Base-by-base conservation (phyloP, 2,329 filamentous ascomycete species). In the Colletotrichum kahawae region DNA sequence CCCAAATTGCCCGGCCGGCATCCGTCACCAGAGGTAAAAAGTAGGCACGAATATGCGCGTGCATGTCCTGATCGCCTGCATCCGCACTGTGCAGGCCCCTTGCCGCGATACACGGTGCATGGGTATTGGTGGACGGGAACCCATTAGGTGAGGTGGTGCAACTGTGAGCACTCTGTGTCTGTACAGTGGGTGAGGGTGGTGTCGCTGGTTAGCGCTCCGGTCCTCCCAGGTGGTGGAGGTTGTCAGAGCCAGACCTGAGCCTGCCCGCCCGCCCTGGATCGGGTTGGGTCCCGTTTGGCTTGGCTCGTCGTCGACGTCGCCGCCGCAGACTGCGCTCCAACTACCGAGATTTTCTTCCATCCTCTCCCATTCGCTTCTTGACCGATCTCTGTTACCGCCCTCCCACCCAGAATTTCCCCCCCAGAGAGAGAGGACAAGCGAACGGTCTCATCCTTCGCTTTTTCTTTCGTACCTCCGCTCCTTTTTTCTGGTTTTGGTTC, bases 341-440 rank as follows among this genome's bases (percentile, higher is more conserved):
- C 60, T 76, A 71, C 74, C 71, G 74, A 70, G 65, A 75, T 74
- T 76, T 76, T 76, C 71, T 62, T 67, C 70, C 74, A 70, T 74
- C 71, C 59, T 74, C 34, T 43, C 48, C 67, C 51, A 60, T 65
- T 76, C 38, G 59, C 51, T 66, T 66, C 62, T 66, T 66, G 65
- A 54, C 71, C 74, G 70, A 70, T 71, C 54, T 68, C 57, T 74
- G 60, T 63, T 67, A 38, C 70, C 56, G 48, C 65, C 43, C 62
- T 74, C 69, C 59, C 63, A 64, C 51, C 73, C 65, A 38, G 36
- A 67, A 51, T 72, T 66, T 38, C 56, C 70, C 63, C 69, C 43
- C 43, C 43, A 51, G 43, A n/a, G 16, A 29, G 74, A 67, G 76
- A 70, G 62, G 67, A 70, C 63, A 66, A 43, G 74, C 76, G 70